Evolutionary conservation across 129 eudicot genomes (phyloP).

Genomic region (Lactuca sativa): DNA sequence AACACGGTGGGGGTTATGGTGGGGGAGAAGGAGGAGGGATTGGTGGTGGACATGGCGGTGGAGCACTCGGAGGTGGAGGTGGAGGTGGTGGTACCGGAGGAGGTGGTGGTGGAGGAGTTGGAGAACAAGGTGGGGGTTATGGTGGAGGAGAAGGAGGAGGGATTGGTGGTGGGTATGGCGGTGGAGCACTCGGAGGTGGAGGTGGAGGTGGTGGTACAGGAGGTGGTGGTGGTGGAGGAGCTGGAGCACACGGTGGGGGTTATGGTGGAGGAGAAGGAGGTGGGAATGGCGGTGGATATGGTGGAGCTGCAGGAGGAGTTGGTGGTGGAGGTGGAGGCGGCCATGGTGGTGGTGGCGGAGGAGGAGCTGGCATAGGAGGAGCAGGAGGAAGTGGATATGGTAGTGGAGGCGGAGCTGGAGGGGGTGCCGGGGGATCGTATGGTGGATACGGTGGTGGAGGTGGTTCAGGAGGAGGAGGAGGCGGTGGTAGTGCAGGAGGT

Average conservation of each 20-base stretch:
- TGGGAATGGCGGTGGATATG: slow-evolving; percentile 44
- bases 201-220: slow-evolving; percentile 34
- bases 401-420: slow-evolving; percentile 36
- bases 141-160: slow-evolving; percentile 50
- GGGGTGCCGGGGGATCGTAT: slow-evolving; percentile 27
- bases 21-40: slow-evolving; percentile 44
- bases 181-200: slow-evolving; percentile 32
- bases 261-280: slow-evolving; percentile 43
- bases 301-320: slow-evolving; percentile 35
- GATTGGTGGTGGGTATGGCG: slow-evolving; percentile 27
- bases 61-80: slow-evolving; percentile 29
- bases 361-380: slow-evolving; percentile 39
- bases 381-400: slow-evolving; percentile 45
- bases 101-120: slow-evolving; percentile 37
- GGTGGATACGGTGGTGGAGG: slow-evolving; percentile 42
- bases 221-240: slow-evolving; percentile 16
- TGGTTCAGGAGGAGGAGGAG: slow-evolving; percentile 39
- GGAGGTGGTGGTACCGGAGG: slow-evolving; percentile 32
- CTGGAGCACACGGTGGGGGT: slow-evolving; percentile 28
- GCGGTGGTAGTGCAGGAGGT: slow-evolving; percentile 46
- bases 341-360: slow-evolving; percentile 46
- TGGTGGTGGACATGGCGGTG: slow-evolving; percentile 35
- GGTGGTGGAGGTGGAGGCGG: slow-evolving; percentile 52
- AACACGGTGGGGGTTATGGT: slow-evolving; percentile 39
- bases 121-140: slow-evolving; percentile 38